Evolutionary conservation across 345 rosid species (phyloP).

Genomic region (Limnanthes douglasii): DNA sequence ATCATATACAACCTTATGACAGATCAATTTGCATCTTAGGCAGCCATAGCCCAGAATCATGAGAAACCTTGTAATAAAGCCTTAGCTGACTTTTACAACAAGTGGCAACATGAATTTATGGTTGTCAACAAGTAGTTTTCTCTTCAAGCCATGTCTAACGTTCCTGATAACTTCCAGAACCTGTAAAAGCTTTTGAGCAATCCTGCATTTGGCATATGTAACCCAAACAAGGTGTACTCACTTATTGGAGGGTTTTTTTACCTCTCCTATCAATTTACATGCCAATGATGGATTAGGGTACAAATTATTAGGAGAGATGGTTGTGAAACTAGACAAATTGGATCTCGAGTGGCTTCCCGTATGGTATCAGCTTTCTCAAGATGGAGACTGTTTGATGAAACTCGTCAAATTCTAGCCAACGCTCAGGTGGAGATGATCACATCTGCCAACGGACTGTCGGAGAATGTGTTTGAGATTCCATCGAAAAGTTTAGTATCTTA

Average conservation of each 20-base stretch:
- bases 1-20: no score
- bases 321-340: constrained; percentile 74
- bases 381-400: constrained; percentile 88
- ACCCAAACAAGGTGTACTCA: constrained; percentile 91
- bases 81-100: constrained; percentile 66
- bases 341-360: constrained; percentile 95
- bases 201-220: constrained; percentile 81
- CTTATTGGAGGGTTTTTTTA: constrained; percentile 76
- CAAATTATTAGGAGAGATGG: constrained; percentile 84
- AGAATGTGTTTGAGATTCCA: constrained; percentile 88
- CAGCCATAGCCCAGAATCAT: constrained; percentile 65
- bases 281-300: constrained; percentile 96
- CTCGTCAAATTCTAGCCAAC: constrained; percentile 77
- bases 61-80: constrained; percentile 66
- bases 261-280: constrained; percentile 86
- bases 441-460: constrained; percentile 82
- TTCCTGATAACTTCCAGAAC: constrained; percentile 80
- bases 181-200: constrained; percentile 57
- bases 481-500: constrained; percentile 81
- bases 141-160: constrained; percentile 74
- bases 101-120: constrained; percentile 84
- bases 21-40: constrained; percentile 84
- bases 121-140: constrained; percentile 97
- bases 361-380: constrained; percentile 96
- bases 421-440: constrained; percentile 90